A percentile compares a stretch with the other conserved stretches of the same genome.
Evolutionary conservation across 1,284 basidiomycete genomes (phyloP).

Genomic region (Cryptococcus depauperatus): DNA sequence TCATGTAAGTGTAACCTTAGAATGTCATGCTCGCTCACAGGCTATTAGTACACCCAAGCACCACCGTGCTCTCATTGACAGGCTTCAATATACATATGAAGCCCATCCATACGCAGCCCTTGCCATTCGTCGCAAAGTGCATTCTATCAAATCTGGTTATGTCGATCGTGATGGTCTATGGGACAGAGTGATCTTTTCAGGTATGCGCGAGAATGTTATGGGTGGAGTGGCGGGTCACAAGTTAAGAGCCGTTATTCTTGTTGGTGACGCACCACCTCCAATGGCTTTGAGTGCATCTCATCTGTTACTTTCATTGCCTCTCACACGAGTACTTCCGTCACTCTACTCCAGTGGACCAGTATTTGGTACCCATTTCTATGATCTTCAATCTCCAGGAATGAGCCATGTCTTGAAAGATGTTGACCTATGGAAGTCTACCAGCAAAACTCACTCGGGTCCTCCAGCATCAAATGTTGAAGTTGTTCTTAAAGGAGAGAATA

Average conservation of each 20-base stretch:
- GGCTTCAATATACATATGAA: constrained; percentile 19
- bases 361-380: constrained; percentile 37
- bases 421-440: constrained; percentile 6
- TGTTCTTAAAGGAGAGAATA: constrained; percentile 23
- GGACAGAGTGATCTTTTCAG: constrained; percentile 29
- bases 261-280: constrained; percentile 29
- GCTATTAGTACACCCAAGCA: constrained; percentile 21
- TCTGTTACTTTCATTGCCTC: constrained; percentile 35
- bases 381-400: constrained; percentile 30
- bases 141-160: constrained; percentile 27
- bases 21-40: not conserved
- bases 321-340: constrained; percentile 27
- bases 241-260: constrained; percentile 29
- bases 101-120: constrained; percentile 22
- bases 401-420: constrained; percentile 15
- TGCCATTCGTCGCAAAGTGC: constrained; percentile 30
- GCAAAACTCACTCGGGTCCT: constrained; percentile 32
- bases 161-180: constrained; percentile 24
- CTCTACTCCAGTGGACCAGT: constrained; percentile 31
- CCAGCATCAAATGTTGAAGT: constrained; percentile 42
- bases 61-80: constrained; percentile 23
- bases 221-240: constrained; percentile 25
- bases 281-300: constrained; percentile 24
- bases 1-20: constrained; percentile 25
- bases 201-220: constrained; percentile 18